Evolutionary conservation across 2,329 filamentous ascomycete species (phyloP), one percentile per base, ranked within the genome.

Genomic region (Penicillium corylophilum): DNA sequence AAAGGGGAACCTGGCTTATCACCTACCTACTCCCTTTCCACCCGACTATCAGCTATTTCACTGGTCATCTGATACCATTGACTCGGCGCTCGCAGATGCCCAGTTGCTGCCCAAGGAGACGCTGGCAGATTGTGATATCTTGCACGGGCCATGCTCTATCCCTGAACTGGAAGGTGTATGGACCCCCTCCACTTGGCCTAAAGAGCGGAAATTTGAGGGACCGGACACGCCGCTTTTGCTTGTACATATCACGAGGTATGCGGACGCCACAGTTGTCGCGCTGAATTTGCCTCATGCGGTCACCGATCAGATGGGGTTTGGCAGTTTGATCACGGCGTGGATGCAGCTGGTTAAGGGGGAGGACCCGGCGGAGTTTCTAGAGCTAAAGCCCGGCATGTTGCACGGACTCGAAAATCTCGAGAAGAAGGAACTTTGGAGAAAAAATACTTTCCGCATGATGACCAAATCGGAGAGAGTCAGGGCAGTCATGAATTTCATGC

Each of bases 281-380:
- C 16, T 46, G n/a, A 46, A 46, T 6, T 13, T 46, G 5, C 44
- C 44, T 6, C 44, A 46, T 29, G 15, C 44, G 26, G 44, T 46
- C 3, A 20, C 31, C 44, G 31, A 38, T 22, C 44, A 46, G 18
- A 12, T 46, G 31, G 44, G 44, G 2, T 20, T 46, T 4, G 44
- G 20, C 5, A 38, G 44, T 24, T 15, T 38, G 33, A 46, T 46
- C n/a, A 38, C 23, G n/a, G 44, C 44, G 8, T 46, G 31, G 44
- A 46, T 46, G 29, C 23, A 15, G 10, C n/a, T 46, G 0, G 29
- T 46, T 23, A 26, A 36, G 6, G 44, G 44, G 3, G 44, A 46
- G 13, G 6, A 22, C 6, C 33, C 44, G 8, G 23, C 31, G 2
- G n/a, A 46, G n/a, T 46, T 46, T 38, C 5, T 46, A 13, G 15